Evolutionary conservation across 352 stramenopile species (phyloP).

Genomic region (Peronosclerospora sorghi): DNA sequence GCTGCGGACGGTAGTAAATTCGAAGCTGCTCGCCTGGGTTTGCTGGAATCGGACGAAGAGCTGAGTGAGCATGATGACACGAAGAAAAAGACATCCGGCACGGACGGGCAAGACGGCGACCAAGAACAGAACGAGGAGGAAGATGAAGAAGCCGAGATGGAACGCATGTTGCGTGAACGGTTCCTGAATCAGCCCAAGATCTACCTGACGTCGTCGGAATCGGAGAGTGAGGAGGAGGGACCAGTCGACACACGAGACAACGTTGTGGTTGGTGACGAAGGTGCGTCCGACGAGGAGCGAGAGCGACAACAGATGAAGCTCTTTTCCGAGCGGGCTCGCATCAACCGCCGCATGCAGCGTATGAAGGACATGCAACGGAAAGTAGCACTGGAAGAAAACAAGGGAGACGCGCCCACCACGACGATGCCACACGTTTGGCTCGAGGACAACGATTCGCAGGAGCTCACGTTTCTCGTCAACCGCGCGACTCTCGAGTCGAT

Average conservation of each 20-base stretch:
- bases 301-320: constrained; percentile 80
- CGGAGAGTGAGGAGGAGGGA: constrained; percentile 47
- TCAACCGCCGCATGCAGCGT: constrained; percentile 79
- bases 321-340: constrained; percentile 66
- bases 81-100: constrained; percentile 21
- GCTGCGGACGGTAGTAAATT: constrained; percentile 68
- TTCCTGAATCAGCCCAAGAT: constrained; percentile 73
- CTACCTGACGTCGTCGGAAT: constrained; percentile 82
- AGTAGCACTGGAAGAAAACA: constrained; percentile 34
- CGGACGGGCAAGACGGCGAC: constrained; percentile 27
- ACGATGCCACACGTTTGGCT: constrained; percentile 47
- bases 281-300: constrained; percentile 67
- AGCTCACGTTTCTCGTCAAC: constrained; percentile 53
- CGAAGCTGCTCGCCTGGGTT: constrained; percentile 61
- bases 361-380: constrained; percentile 75
- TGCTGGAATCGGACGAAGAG: constrained; percentile 77
- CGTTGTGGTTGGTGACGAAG: constrained; percentile 32
- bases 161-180: constrained; percentile 60
- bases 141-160: constrained; percentile 77
- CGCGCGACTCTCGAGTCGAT: constrained; percentile 32
- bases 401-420: constrained; percentile 12
- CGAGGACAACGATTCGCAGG: constrained; percentile 71
- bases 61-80: constrained; percentile 37
- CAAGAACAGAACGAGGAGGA: constrained; percentile 33
- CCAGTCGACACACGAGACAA: constrained; percentile 15